Percentiles rank a stretch among this genome's conserved stretches.
Evolutionary conservation across 176 grass and related monocot species (phyloP).

Genomic region (Lolium multiflorum): DNA sequence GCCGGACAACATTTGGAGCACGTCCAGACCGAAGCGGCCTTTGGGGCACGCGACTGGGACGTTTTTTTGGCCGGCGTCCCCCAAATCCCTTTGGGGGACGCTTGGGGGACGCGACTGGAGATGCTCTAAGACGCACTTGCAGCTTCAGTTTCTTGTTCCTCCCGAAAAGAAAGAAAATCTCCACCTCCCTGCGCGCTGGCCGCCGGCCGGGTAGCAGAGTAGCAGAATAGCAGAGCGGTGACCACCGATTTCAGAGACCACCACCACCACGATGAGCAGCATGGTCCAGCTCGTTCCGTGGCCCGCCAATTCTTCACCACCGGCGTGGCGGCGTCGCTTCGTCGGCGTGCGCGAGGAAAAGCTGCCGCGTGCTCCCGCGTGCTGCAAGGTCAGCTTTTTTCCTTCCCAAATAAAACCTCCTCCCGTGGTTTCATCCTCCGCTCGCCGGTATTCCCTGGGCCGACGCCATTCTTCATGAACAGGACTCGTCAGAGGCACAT

Average conservation of each 20-base stretch:
- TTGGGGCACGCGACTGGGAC: too few species aligned
- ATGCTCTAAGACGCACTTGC: too few species aligned
- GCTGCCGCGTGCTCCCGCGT: background rate
- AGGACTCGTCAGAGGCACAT: background rate
- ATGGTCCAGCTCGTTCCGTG: background rate
- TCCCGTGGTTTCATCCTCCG: conserved; percentile 1
- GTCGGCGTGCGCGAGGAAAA: conserved; percentile 38
- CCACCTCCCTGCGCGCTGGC: too few species aligned
- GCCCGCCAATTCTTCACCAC: background rate
- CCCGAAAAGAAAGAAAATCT: too few species aligned
- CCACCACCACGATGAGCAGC: background rate
- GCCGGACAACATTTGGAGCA: too few species aligned
- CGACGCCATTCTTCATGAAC: conserved; percentile 12
- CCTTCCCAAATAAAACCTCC: background rate
- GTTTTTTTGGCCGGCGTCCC: too few species aligned
- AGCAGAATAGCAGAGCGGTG: background rate
- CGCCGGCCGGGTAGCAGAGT: background rate
- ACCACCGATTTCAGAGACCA: background rate
- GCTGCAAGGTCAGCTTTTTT: too few species aligned
- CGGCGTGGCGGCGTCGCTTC: background rate
- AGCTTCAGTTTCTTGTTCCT: too few species aligned
- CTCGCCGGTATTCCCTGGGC: background rate
- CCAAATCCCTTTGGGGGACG: too few species aligned
- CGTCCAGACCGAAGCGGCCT: too few species aligned
- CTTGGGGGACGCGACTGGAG: too few species aligned